phyloP scores from a whole-genome alignment of 2,329 filamentous ascomycete species.

The Botrytis tulipae region DNA sequence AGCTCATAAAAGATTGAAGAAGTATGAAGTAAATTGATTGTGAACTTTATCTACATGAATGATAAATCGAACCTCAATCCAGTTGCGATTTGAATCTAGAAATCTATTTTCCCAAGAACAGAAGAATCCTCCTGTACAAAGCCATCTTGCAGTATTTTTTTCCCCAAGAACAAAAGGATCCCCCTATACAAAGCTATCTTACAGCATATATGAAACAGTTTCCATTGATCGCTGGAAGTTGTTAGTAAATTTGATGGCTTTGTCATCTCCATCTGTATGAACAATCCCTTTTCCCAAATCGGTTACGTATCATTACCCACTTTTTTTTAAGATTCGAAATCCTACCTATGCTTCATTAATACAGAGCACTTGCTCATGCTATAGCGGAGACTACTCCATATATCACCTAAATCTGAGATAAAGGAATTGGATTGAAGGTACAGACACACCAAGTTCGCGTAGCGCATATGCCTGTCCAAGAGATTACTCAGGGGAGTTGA shows the following conservation, averaged over 20 bases:
- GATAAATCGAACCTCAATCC: neutral
- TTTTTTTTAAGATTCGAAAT: neutral
- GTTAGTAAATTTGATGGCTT: neutral
- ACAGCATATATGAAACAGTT: neutral
- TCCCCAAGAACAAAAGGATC: too few relatives aligned
- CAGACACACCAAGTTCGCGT: fast-evolving
- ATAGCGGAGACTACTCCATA: neutral
- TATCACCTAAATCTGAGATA: neutral
- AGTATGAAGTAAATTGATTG: neutral
- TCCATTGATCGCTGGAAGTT: neutral
- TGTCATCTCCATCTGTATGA: neutral
- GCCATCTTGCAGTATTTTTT: too few relatives aligned
- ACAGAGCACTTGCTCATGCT: neutral
- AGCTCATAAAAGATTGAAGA: neutral
- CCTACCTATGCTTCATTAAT: neutral
- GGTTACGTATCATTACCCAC: neutral
- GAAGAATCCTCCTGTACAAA: neutral
- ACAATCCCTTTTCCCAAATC: neutral
- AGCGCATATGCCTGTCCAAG: neutral
- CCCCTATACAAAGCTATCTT: neutral
- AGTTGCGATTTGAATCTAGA: too few relatives aligned
- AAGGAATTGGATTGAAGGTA: neutral
- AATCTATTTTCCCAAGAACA: too few relatives aligned
- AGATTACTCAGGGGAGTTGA: neutral
- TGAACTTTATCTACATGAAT: neutral